Base-by-base conservation (phyloP, 495 filamentous ascomycete species). In the Parathielavia appendiculata region DNA sequence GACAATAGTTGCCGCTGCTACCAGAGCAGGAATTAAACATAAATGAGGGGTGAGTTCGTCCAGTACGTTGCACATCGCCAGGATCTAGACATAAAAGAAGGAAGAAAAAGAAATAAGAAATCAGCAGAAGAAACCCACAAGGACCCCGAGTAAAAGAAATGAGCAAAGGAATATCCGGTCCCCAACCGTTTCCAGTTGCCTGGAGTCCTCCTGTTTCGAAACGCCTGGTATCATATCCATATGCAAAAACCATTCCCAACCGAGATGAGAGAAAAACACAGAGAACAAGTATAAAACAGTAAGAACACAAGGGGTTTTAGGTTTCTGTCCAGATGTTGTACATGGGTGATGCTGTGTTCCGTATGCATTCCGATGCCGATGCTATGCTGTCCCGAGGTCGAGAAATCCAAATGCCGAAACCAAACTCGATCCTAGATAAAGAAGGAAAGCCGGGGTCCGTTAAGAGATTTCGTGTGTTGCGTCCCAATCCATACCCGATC, bases 161-260 rank as follows among this genome's bases (percentile, higher is more conserved):
- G 38, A 40, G 17, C 34, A 47, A 38, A 50, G 58, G 23, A 57
- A 56, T 50, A 54, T 16, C 32, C 7, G 32, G 40, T 48, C 23
- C 19, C 32, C 34, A 51, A 36, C 46, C 51, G 36, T 51, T 30
- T 63, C 64, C 66, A 60, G 62, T 67, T 64, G 66, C 59, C 59
- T 65, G 57, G 60, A 64, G 49, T 63, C 54, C 58, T 58, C 45
- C 26, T 36, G 36, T 45, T 57, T 56, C 23, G 56, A 60, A 69
- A 66, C 66, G 66, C 69, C 66, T 64, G 61, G 69, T 67, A 69
- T 69, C 64, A 57, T 66, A 62, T 40, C 63, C 59, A 48, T 60
- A 70, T 66, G 61, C 65, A 62, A 59, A 52, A 60, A 54, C 51
- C 54, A n/a, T 62, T 52, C 57, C 44, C 26, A 43, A 46, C 22